Evolutionary conservation across 306 rosid genomes (phyloP).

Genomic region (Arachis stenosperma): DNA sequence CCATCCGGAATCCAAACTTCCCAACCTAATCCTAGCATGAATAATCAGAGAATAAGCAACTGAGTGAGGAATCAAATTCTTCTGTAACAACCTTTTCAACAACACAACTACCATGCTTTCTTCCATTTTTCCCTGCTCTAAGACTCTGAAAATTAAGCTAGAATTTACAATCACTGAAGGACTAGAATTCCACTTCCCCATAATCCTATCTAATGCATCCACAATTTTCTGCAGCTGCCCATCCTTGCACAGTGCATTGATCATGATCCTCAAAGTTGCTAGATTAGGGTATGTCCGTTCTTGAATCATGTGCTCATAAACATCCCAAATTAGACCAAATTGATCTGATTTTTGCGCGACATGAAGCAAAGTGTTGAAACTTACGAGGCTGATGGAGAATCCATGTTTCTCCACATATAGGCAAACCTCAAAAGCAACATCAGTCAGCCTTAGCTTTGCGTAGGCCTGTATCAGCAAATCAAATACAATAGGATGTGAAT

Average conservation of each 20-base stretch:
- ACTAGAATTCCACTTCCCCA: slow-evolving; percentile 48
- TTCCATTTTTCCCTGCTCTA: slow-evolving; percentile 59
- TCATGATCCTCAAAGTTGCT: slow-evolving; percentile 58
- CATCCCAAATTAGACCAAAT: slow-evolving; percentile 56
- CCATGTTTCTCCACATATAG: slow-evolving; percentile 54
- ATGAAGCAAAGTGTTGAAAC: slow-evolving; percentile 67
- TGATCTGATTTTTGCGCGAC: slow-evolving; percentile 56
- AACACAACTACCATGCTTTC: slow-evolving; percentile 51
- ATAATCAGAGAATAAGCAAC: slow-evolving; percentile 69
- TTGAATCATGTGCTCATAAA: slow-evolving; percentile 75
- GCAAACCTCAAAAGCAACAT: slow-evolving; percentile 56
- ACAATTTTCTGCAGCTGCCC: slow-evolving; percentile 62
- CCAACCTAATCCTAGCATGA: slow-evolving; percentile 53
- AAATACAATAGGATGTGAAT: slow-evolving; percentile 60
- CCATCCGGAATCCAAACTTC: slow-evolving; percentile 50
- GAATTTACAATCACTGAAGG: slow-evolving; percentile 68
- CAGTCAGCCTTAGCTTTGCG: slow-evolving; percentile 59
- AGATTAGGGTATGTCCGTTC: slow-evolving; percentile 57
- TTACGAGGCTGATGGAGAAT: slow-evolving; percentile 51
- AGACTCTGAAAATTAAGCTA: slow-evolving; percentile 54
- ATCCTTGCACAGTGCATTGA: slow-evolving; percentile 72
- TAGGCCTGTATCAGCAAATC: slow-evolving; percentile 66
- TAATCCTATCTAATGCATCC: slow-evolving; percentile 59
- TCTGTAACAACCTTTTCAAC: slow-evolving; percentile 76
- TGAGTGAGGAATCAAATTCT: slow-evolving; percentile 63